Evolutionary conservation across 1,284 basidiomycete species (phyloP).

Genomic region (Earliella scabrosa): DNA sequence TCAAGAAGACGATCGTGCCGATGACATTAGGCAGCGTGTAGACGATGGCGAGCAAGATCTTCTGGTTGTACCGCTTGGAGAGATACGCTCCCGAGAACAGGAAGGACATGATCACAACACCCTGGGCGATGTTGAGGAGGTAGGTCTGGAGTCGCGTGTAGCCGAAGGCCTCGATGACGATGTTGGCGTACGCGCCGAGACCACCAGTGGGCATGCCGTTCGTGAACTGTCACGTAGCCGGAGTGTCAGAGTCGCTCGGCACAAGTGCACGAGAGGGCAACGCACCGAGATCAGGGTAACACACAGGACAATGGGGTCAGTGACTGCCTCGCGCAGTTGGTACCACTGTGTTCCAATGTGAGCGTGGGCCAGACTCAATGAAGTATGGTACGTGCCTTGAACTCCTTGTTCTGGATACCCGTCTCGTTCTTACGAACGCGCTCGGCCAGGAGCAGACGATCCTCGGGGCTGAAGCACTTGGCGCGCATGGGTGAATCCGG

Average conservation of each 20-base stretch:
- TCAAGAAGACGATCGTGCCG: constrained; percentile 53
- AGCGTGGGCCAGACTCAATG: not conserved
- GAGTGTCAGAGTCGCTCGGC: no score
- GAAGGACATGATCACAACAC: constrained; percentile 51
- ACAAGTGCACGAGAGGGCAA: no score
- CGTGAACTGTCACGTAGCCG: constrained; percentile 42
- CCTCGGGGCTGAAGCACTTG: constrained; percentile 50
- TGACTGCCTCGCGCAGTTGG: constrained; percentile 43
- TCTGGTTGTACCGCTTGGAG: constrained; percentile 48
- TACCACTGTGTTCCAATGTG: constrained; percentile 25
- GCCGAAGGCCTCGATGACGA: constrained; percentile 54
- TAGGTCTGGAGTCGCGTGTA: constrained; percentile 54
- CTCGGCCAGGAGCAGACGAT: constrained; percentile 56
- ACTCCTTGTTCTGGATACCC: constrained; percentile 57
- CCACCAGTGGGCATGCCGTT: constrained; percentile 60
- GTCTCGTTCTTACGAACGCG: constrained; percentile 60
- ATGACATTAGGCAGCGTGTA: constrained; percentile 54
- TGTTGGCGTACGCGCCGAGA: constrained; percentile 54
- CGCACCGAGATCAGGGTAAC: constrained; percentile 13
- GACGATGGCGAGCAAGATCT: constrained; percentile 46
- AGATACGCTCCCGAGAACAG: constrained; percentile 51
- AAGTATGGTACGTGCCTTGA: constrained; percentile 42
- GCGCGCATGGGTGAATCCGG: constrained; percentile 56
- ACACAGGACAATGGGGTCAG: constrained; percentile 52
- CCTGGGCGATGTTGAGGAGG: constrained; percentile 55